Evolutionary conservation across 352 stramenopile genomes (phyloP).

Genomic region (Phytopythium boreale): DNA sequence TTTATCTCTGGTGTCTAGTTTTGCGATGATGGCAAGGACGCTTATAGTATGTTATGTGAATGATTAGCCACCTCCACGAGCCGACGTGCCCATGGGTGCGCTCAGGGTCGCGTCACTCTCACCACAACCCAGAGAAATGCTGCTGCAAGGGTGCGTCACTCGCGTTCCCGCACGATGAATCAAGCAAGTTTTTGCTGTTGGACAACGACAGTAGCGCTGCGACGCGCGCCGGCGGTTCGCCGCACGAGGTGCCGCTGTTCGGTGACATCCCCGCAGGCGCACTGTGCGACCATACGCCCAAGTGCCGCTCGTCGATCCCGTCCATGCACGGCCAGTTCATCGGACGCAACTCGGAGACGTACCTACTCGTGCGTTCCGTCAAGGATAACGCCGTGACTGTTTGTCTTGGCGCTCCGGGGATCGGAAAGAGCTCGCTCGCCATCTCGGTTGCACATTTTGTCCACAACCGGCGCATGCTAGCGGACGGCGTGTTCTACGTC

Average conservation of each 20-base stretch:
- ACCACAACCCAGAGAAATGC: slow-evolving; percentile 63
- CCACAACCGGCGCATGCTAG: slow-evolving; percentile 72
- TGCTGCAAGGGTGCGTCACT: slow-evolving; percentile 71
- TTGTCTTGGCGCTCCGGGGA: slow-evolving; percentile 69
- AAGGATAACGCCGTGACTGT: slow-evolving; percentile 68
- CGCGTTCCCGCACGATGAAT: slow-evolving; percentile 77
- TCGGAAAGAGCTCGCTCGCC: slow-evolving; percentile 80
- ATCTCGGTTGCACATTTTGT: slow-evolving; percentile 82
- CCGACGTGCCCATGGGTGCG: slow-evolving; percentile 68
- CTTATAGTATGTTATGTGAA: background rate
- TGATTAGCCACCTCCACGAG: slow-evolving; percentile 61
- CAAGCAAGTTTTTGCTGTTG: slow-evolving; percentile 76
- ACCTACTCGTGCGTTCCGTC: slow-evolving; percentile 74
- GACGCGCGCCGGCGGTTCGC: slow-evolving; percentile 6
- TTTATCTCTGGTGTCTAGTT: background rate
- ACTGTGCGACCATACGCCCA: slow-evolving; percentile 58
- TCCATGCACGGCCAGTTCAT: slow-evolving; percentile 86
- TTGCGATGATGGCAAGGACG: background rate
- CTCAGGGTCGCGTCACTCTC: slow-evolving; percentile 55
- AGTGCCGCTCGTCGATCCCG: slow-evolving; percentile 71
- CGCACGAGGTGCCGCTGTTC: slow-evolving; percentile 75
- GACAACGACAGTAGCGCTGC: slow-evolving; percentile 25
- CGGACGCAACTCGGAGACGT: slow-evolving; percentile 75
- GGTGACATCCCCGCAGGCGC: slow-evolving; percentile 57
- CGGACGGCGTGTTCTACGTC: slow-evolving; percentile 81